Evolutionary conservation across 495 filamentous ascomycete species (phyloP), one percentile per base, ranked within the genome.

Genomic region (Oidiodendron maius): DNA sequence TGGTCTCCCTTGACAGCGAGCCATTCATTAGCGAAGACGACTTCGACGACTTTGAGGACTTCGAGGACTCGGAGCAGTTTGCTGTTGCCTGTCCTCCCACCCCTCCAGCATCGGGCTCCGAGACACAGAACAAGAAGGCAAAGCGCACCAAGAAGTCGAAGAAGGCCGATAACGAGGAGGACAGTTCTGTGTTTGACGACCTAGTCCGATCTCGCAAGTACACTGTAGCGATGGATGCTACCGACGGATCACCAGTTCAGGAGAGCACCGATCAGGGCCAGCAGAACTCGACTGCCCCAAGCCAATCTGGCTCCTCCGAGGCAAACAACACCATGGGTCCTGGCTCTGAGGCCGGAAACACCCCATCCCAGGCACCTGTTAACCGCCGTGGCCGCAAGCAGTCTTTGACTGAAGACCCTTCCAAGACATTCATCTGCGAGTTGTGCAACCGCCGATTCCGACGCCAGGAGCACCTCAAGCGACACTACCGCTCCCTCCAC

Each of bases 341-440:
- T 10, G 51, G 49, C 10, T 61, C 60, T 25, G 58, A 63, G 18
- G 46, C 44, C 34, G 58, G 58, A 44, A 36, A 13, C 22, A 53
- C 42, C 16, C 42, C 48, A 25, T 62, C 77, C 24, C 71, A 78
- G 9, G 76, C 79, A 20, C 87, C 85, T 8, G 79, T 88, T 57
- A 91, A 87, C 68, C 94, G 93, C 55, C 90, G 93, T 48, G 93
- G 93, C 24, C 91, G 93, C 65, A 99, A 99, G 80, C 93, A 99
- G 71, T 97, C 94, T 1, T 67, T 97, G 63, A 97, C 93, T 15
- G 93, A 99, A 54, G 93, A 99, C 58, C 93, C 94, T 3, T 94
- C 89, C 57, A 99, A 99, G 82, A 95, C 89, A 0, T 99, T 97
- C 58, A 86, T 95, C 44, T 99, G 94, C 74, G 86, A 89, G 35